Evolutionary conservation across 768 basidiomycete genomes (phyloP).

Genomic region (Lentinula boryana): DNA sequence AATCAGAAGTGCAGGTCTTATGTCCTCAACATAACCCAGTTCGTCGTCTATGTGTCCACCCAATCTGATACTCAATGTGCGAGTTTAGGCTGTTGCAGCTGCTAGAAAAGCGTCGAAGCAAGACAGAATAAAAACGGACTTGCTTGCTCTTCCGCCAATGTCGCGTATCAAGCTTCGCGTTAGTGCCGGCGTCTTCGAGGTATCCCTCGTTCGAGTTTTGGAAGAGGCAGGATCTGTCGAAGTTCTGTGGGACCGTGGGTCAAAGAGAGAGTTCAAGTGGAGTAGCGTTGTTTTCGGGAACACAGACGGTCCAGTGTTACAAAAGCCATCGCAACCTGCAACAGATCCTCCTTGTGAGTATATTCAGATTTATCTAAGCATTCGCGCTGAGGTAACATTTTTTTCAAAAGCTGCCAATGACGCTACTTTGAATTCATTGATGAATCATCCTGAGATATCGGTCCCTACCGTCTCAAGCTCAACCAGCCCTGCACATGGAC

Average conservation of each 20-base stretch:
- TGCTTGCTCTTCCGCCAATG: conserved; percentile 65
- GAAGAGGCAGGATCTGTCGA: conserved; percentile 68
- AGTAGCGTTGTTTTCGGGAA: conserved; percentile 73
- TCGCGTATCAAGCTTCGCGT: conserved; percentile 81
- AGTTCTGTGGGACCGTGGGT: conserved; percentile 74
- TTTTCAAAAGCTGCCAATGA: neutral
- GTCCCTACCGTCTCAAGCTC: neutral
- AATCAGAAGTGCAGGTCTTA: conserved; percentile 67
- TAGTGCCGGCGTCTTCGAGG: conserved; percentile 81
- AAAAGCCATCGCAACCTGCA: conserved; percentile 58
- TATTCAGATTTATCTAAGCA: neutral
- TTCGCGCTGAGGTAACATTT: neutral
- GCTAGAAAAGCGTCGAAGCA: conserved; percentile 71
- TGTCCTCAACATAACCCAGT: conserved; percentile 93
- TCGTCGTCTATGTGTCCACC: conserved; percentile 22
- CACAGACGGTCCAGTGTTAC: conserved; percentile 63
- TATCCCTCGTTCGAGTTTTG: conserved; percentile 66
- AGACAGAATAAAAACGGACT: conserved; percentile 63
- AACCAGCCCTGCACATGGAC: neutral
- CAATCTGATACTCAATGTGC: neutral
- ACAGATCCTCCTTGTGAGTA: conserved; percentile 25
- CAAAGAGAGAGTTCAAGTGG: conserved; percentile 80
- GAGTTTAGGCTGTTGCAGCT: conserved; percentile 60
- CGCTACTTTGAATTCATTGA: neutral
- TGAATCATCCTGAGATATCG: neutral